Conservation (phyloP, 2,329 filamentous ascomycete species). For the Colletotrichum magnum region DNA sequence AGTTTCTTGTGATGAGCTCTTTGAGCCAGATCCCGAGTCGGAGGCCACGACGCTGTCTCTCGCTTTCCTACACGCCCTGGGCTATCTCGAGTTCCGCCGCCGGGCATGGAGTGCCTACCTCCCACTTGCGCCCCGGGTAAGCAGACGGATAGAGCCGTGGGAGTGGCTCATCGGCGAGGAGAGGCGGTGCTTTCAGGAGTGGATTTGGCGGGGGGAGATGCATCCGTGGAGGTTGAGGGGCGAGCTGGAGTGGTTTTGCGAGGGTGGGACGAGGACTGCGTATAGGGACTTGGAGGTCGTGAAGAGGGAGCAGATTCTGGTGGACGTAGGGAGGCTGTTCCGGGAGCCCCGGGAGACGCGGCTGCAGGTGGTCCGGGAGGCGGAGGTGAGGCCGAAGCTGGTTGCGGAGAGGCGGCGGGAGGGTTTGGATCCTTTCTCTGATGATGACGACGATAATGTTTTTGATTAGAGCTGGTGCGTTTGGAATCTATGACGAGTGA, state of each 20-base stretch:
- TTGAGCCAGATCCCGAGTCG: slow-evolving; percentile 26
- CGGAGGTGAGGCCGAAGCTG: neutral
- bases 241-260: slow-evolving; percentile 42
- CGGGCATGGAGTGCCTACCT: slow-evolving; percentile 43
- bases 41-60: slow-evolving; percentile 42
- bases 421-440: neutral
- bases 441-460: neutral
- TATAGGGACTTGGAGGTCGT: slow-evolving; percentile 42
- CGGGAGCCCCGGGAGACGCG: neutral
- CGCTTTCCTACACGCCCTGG: slow-evolving; percentile 45
- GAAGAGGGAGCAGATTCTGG: slow-evolving; percentile 38
- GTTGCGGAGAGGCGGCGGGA: neutral
- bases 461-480: slow-evolving; percentile 43
- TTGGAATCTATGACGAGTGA: too few relatives aligned
- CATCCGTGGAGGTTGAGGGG: slow-evolving; percentile 32
- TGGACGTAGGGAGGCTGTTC: slow-evolving; percentile 36
- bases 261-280: slow-evolving; percentile 32
- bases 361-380: too few relatives aligned
- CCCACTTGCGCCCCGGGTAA: slow-evolving; percentile 30
- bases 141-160: slow-evolving; percentile 42
- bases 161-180: slow-evolving; percentile 15
- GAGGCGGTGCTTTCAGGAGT: slow-evolving; percentile 33
- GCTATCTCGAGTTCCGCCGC: slow-evolving; percentile 44
- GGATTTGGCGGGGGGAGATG: slow-evolving; percentile 37
- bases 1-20: too few relatives aligned